These are phyloP conservation scores for Nothophoma quercina DNA, from an alignment of 2,329 filamentous ascomycete genomes.

Conservation along the genomic window DNA sequence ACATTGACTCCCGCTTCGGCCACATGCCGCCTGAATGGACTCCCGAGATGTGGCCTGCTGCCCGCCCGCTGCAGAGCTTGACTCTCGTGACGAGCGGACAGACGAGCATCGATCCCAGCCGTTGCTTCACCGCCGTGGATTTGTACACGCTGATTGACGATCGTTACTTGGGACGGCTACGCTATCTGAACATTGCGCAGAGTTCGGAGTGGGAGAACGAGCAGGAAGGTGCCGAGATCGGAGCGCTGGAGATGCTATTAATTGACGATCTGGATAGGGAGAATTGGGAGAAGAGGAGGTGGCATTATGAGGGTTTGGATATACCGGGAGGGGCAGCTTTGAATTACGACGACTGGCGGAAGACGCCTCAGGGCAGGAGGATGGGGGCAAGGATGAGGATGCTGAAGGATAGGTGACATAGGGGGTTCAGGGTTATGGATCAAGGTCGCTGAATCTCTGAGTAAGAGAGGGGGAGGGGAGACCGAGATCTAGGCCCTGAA, in stretches of 20 bases:
- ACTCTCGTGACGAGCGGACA: slow-evolving; percentile 52
- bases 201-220: slow-evolving; percentile 50
- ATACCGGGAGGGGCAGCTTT: slow-evolving; percentile 6
- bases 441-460: background rate
- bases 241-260: slow-evolving; percentile 50
- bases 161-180: slow-evolving; percentile 49
- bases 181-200: slow-evolving; percentile 48
- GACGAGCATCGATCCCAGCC: slow-evolving; percentile 36
- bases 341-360: slow-evolving; percentile 36
- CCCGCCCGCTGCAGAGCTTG: slow-evolving; percentile 48
- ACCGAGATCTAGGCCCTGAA: background rate
- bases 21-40: slow-evolving; percentile 28
- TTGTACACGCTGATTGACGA: slow-evolving; percentile 53
- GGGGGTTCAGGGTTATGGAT: slow-evolving; percentile 18
- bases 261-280: slow-evolving; percentile 48
- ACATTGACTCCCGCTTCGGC: slow-evolving; percentile 54
- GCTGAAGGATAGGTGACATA: slow-evolving; percentile 29
- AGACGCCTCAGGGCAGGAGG: slow-evolving; percentile 26
- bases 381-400: slow-evolving; percentile 36
- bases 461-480: too few relatives aligned
- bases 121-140: slow-evolving; percentile 53
- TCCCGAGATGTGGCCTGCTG: slow-evolving; percentile 21
- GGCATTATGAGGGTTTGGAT: slow-evolving; percentile 41
- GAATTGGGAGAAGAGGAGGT: slow-evolving; percentile 47
- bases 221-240: slow-evolving; percentile 44